Percentiles rank a stretch among this genome's conserved stretches.
Conservation (phyloP, 2,329 filamentous ascomycete species). For the Epichloe baconii region DNA sequence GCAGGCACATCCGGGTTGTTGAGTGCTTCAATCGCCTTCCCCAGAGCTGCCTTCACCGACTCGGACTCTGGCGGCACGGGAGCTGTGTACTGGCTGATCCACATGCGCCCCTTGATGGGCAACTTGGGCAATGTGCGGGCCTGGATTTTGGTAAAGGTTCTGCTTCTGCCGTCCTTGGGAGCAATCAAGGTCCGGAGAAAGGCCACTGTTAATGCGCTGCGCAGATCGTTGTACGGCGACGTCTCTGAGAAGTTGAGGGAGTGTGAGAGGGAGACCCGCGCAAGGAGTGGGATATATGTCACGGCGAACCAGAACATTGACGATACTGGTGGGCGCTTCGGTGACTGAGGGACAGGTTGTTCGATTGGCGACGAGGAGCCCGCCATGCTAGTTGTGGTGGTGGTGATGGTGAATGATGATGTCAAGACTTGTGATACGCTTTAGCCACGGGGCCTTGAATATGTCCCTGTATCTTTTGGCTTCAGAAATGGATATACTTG, state of each 20-base stretch:
- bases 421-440: neutral
- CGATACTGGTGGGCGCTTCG: neutral
- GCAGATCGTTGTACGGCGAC: slow-evolving; percentile 65
- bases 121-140: slow-evolving; percentile 46
- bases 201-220: slow-evolving; percentile 58
- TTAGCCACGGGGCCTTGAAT: no score
- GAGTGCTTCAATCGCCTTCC: slow-evolving; percentile 35
- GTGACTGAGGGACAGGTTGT: neutral
- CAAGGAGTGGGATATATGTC: slow-evolving; percentile 48
- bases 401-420: neutral
- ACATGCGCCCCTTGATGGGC: slow-evolving; percentile 64
- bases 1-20: slow-evolving; percentile 4
- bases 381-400: neutral
- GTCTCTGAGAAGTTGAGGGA: slow-evolving; percentile 55
- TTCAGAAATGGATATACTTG: no score
- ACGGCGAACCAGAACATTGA: slow-evolving; percentile 29
- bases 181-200: slow-evolving; percentile 54
- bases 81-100: slow-evolving; percentile 61
- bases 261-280: slow-evolving; percentile 36
- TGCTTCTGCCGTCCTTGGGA: slow-evolving; percentile 23
- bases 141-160: slow-evolving; percentile 50
- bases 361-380: neutral
- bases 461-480: no score
- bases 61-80: slow-evolving; percentile 40
- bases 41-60: slow-evolving; percentile 42